Evolutionary conservation across 2,329 filamentous ascomycete genomes (phyloP).

Genomic region (Cercospora sojina): DNA sequence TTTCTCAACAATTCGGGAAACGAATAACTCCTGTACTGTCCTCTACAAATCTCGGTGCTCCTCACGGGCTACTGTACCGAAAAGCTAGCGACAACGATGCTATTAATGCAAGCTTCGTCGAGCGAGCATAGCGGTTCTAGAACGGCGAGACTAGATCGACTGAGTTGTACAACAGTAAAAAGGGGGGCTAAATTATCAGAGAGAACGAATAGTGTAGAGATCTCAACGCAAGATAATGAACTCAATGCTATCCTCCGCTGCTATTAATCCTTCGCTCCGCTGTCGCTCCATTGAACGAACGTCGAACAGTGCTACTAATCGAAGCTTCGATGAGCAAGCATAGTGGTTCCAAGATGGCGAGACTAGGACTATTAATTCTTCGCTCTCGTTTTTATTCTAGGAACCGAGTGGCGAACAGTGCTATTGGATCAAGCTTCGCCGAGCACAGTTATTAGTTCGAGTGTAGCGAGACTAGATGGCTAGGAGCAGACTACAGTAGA

Average conservation of each 20-base stretch:
- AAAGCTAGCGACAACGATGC: not conserved
- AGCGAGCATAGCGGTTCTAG: not conserved
- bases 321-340: not conserved
- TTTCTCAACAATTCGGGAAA: not conserved
- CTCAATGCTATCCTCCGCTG: not conserved
- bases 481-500: not conserved
- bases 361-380: not conserved
- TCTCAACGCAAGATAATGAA: not conserved
- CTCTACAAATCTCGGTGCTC: not conserved
- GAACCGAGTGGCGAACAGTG: not conserved
- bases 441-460: not conserved
- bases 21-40: not conserved
- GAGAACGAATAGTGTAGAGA: no score
- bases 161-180: not conserved
- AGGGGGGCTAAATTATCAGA: not conserved
- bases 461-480: not conserved
- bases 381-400: not conserved
- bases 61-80: not conserved
- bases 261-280: not conserved
- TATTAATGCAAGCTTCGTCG: not conserved
- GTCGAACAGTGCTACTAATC: not conserved
- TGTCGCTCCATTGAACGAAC: not conserved
- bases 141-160: not conserved
- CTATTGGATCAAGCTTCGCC: not conserved
- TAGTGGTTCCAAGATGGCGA: not conserved